Evolutionary conservation across 768 basidiomycete genomes (phyloP).

Genomic region (Lactarius pseudohatsudake): DNA sequence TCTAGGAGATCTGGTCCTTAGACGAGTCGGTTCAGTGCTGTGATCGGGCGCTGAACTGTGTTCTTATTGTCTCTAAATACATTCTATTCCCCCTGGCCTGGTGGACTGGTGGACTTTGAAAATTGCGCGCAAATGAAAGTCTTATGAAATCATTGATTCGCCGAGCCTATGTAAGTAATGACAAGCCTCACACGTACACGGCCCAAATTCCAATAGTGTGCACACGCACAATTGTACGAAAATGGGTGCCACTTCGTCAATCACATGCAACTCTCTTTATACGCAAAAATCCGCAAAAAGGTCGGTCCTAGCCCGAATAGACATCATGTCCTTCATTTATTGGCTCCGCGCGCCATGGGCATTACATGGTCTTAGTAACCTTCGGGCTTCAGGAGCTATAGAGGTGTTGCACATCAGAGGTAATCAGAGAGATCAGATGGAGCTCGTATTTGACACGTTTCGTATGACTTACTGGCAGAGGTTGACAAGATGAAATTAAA

Average conservation of each 20-base stretch:
- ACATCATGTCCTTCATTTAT: not conserved
- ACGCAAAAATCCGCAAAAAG: not conserved
- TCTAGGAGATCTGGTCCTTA: not conserved
- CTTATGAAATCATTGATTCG: not conserved
- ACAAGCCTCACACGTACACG: not conserved
- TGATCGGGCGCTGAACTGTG: not conserved
- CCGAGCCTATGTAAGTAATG: not conserved
- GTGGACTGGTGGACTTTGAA: not conserved
- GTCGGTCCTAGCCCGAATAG: not conserved
- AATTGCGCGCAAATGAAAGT: not conserved
- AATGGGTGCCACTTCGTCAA: not conserved
- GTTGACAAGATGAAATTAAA: not conserved
- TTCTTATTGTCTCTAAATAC: not conserved
- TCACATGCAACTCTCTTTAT: not conserved
- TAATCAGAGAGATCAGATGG: not conserved
- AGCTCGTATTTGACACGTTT: not conserved
- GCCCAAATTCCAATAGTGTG: not conserved
- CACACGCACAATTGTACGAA: not conserved
- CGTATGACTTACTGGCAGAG: not conserved
- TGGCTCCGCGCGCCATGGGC: not conserved
- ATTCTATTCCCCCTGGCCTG: not conserved
- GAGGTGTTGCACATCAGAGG: not conserved
- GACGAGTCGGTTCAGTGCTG: not conserved
- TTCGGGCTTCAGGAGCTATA: not conserved
- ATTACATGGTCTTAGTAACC: not conserved